Evolutionary conservation across 192 early-diverging fungal genomes (phyloP).

Genomic region (Neocallimastix lanati): DNA sequence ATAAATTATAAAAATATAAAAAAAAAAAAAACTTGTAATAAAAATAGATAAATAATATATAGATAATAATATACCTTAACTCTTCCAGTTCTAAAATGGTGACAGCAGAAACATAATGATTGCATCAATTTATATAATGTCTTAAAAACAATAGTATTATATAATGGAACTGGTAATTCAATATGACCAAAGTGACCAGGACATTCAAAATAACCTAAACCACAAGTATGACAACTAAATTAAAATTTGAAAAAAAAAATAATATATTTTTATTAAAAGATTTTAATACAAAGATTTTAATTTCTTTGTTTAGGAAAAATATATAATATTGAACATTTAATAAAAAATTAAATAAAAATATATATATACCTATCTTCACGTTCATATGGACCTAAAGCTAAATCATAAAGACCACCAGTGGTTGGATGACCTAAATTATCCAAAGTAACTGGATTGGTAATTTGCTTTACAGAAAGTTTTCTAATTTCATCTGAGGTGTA

Average conservation of each 20-base stretch:
- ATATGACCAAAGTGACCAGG: slow-evolving; percentile 97
- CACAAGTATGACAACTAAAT: slow-evolving; percentile 67
- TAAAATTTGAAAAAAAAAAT: no score
- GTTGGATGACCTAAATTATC: slow-evolving; percentile 81
- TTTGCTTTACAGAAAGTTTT: slow-evolving; percentile 84
- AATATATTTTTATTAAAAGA: no score
- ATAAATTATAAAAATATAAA: no score
- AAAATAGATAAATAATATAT: no score
- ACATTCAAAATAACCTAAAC: slow-evolving; percentile 58
- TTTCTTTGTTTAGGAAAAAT: no score
- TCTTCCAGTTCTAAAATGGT: slow-evolving; percentile 47
- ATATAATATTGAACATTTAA: no score
- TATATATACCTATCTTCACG: slow-evolving; percentile 47
- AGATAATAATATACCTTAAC: slow-evolving; percentile 25
- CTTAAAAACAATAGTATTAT: slow-evolving; percentile 89
- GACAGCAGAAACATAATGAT: slow-evolving; percentile 77
- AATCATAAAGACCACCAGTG: slow-evolving; percentile 81
- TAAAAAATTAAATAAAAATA: neutral
- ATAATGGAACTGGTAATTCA: slow-evolving; percentile 66
- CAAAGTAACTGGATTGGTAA: slow-evolving; percentile 70
- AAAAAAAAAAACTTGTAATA: no score
- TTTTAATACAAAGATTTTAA: no score
- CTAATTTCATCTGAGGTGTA: slow-evolving; percentile 71
- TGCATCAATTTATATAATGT: slow-evolving; percentile 74
- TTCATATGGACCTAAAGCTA: slow-evolving; percentile 79